Conservation (phyloP, 768 basidiomycete species). For the Myochromella boudieri region DNA sequence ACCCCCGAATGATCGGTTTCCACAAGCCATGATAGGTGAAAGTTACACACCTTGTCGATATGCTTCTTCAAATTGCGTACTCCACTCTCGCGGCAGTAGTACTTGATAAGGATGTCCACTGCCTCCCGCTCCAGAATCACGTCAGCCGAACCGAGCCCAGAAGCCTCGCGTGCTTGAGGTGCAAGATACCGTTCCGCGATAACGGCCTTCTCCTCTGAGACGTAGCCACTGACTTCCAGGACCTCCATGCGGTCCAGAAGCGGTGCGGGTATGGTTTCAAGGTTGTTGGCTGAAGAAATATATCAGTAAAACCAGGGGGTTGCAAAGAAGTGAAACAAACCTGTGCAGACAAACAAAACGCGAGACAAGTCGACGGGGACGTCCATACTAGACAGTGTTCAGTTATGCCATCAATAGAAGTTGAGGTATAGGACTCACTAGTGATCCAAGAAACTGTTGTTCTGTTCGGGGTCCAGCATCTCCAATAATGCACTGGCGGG, state of each 20-base stretch:
- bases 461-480: constrained; percentile 96
- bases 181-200: constrained; percentile 88
- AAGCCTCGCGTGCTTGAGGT: constrained; percentile 90
- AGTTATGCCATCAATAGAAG: constrained; percentile 4
- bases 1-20: background rate
- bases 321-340: constrained; percentile 1
- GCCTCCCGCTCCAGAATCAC: constrained; percentile 75
- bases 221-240: constrained; percentile 91
- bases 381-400: constrained; percentile 67
- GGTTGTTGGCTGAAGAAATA: constrained; percentile 65
- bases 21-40: too few relatives aligned
- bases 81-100: constrained; percentile 96
- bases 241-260: constrained; percentile 97
- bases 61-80: constrained; percentile 97
- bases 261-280: constrained; percentile 92
- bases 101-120: constrained; percentile 89
- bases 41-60: constrained; percentile 86
- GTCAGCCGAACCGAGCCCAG: constrained; percentile 83
- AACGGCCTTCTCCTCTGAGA: constrained; percentile 87
- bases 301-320: background rate
- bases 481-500: constrained; percentile 89
- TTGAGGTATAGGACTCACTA: constrained; percentile 59
- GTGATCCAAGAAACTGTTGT: constrained; percentile 91
- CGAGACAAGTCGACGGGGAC: constrained; percentile 95
- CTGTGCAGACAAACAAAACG: constrained; percentile 95